Evolutionary conservation across 495 filamentous ascomycete genomes (phyloP), one percentile per base, ranked within the genome.

Genomic region (Penicillium nucicola): DNA sequence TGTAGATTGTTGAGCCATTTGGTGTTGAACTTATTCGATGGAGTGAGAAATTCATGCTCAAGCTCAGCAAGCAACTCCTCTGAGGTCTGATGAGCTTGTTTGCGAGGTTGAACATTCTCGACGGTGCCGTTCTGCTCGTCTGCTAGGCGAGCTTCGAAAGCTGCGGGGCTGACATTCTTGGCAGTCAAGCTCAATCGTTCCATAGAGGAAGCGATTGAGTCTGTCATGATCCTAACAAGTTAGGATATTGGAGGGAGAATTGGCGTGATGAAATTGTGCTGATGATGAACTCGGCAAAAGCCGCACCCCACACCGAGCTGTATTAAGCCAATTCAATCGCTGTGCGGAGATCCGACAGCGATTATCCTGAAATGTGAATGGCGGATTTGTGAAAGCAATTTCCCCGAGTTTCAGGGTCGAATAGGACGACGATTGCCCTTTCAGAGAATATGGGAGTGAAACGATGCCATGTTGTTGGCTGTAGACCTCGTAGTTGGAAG

Each of bases 1-100:
- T 98, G 93, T 17, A 98, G 66, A 34, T 79, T 78, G 66, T 96
- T 90, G 41, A 97, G 75, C 93, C 92, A 97, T 63, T 83, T 81
- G 2, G 77, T 68, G 35, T 84, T 87, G 68, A 97, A 97, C 2
- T 74, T 74, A 6, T 83, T 77, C 8, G 89, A 85, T 3, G 93
- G 93, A 8, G 82, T 80, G 7, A 98, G 70, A 57, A 89, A 95
- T 32, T 90, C 83, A 42, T 76, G 53, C 66, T 96, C 89, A 20
- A 97, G 78, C 30, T 87, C 78, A 33, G 76, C 69, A 52, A 85
- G 84, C 32, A 91, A 68, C 10, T 81, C 76, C 17, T 80, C 74
- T 36, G 75, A 72, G 47, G 80, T 76, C 45, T 62, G 65, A 8
- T 48, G 53, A 2, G 66, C 56, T 46, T 78, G 78, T 63, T 86